Conservation (phyloP, 768 basidiomycete species). For the Agrocybe praecox region DNA sequence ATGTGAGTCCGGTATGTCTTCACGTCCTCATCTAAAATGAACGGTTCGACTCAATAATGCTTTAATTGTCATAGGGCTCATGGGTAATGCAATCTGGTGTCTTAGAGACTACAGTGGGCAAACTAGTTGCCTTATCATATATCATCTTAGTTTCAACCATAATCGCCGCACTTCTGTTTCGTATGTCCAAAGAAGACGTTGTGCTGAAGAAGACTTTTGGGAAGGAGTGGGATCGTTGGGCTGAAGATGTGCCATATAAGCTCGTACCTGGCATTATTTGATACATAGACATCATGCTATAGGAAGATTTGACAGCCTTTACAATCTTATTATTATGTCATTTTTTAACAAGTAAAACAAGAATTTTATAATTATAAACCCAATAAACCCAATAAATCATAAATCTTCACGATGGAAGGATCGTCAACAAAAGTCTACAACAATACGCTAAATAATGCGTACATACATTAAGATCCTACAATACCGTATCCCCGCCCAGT, state of each 20-base stretch:
- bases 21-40: not conserved
- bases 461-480: no score
- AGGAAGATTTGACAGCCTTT: not conserved
- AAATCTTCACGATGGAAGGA: no score
- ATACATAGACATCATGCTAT: not conserved
- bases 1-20: conserved; percentile 34
- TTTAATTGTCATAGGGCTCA: conserved; percentile 37
- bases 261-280: conserved; percentile 41
- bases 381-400: no score
- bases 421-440: no score
- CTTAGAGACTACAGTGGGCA: conserved; percentile 32
- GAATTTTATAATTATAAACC: no score
- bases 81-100: conserved; percentile 47
- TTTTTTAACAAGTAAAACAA: no score
- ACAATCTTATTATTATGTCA: no score
- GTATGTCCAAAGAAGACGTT: conserved; percentile 49
- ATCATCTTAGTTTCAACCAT: conserved; percentile 31
- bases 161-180: conserved; percentile 33
- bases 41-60: not conserved
- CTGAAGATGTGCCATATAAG: conserved; percentile 44
- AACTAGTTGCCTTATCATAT: conserved; percentile 25
- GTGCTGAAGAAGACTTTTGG: conserved; percentile 42
- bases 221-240: conserved; percentile 46
- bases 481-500: no score
- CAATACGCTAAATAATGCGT: no score